phyloP scores from a whole-genome alignment of 345 rosid species.

The Lenwebbia sp. region DNA sequence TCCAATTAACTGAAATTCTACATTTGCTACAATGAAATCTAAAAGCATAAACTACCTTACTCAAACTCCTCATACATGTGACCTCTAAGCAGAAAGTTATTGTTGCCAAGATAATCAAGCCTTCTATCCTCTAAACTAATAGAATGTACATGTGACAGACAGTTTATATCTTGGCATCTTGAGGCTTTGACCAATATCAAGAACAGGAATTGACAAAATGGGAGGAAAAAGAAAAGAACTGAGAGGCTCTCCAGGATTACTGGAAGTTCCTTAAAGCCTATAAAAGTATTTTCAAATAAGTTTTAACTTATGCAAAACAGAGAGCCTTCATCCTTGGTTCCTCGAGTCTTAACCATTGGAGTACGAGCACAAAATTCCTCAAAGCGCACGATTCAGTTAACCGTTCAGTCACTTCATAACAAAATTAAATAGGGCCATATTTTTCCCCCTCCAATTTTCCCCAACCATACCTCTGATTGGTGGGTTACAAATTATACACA shows the following conservation, averaged over 20 bases:
- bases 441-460: neutral
- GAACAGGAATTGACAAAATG: neutral
- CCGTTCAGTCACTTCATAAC: neutral
- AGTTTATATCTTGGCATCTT: neutral
- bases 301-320: neutral
- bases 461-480: neutral
- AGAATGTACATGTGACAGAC: neutral
- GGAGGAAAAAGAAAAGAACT: neutral
- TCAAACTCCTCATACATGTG: neutral
- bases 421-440: neutral
- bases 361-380: neutral
- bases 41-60: neutral
- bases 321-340: neutral
- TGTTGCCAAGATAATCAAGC: neutral
- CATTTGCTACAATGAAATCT: neutral
- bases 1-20: neutral
- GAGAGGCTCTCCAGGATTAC: neutral
- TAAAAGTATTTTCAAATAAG: neutral
- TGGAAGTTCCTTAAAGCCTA: neutral
- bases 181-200: neutral
- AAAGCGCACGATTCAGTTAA: neutral
- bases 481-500: neutral
- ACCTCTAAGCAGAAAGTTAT: neutral
- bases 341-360: neutral
- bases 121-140: neutral